phyloP scores from a whole-genome alignment of 2,329 filamentous ascomycete genomes.

The Xylariaceae sp. region DNA sequence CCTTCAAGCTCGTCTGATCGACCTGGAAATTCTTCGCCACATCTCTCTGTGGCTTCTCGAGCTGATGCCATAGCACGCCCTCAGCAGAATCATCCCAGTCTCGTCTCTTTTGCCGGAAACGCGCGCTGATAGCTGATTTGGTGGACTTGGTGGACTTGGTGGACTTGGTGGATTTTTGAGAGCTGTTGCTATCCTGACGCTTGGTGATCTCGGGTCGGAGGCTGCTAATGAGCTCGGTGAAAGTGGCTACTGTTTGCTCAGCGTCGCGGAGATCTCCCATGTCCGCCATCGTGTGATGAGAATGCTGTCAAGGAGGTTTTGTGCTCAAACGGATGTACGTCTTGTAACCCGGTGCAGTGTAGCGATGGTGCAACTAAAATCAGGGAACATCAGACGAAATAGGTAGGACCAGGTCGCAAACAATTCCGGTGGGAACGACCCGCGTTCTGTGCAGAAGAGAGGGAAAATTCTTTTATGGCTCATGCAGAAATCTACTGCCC shows the following conservation, averaged over 20 bases:
- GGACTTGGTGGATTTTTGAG: not conserved
- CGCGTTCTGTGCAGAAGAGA: no score
- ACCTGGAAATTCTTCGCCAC: conserved; percentile 17
- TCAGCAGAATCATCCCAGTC: conserved; percentile 19
- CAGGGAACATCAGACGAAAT: no score
- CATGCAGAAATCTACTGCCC: no score
- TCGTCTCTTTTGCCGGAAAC: conserved; percentile 12
- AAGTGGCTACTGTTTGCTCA: conserved; percentile 15
- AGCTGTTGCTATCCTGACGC: conserved; percentile 13
- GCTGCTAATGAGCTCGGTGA: conserved; percentile 16
- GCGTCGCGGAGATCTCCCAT: conserved; percentile 25
- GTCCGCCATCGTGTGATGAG: conserved; percentile 1
- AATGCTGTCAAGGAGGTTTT: no score
- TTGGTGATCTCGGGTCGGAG: conserved; percentile 12
- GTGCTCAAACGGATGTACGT: no score
- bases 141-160: not conserved
- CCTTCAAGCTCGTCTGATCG: conserved; percentile 20
- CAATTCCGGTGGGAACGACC: no score
- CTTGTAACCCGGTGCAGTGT: no score
- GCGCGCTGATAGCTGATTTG: conserved; percentile 4
- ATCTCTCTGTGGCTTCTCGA: conserved; percentile 14
- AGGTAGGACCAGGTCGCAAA: no score
- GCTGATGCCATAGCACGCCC: conserved; percentile 18
- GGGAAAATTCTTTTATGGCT: no score
- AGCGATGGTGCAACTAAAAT: no score